Percentiles rank a stretch among this genome's conserved stretches.
phyloP scores from a whole-genome alignment of 140 eudicot species.

The Anethum foeniculum region DNA sequence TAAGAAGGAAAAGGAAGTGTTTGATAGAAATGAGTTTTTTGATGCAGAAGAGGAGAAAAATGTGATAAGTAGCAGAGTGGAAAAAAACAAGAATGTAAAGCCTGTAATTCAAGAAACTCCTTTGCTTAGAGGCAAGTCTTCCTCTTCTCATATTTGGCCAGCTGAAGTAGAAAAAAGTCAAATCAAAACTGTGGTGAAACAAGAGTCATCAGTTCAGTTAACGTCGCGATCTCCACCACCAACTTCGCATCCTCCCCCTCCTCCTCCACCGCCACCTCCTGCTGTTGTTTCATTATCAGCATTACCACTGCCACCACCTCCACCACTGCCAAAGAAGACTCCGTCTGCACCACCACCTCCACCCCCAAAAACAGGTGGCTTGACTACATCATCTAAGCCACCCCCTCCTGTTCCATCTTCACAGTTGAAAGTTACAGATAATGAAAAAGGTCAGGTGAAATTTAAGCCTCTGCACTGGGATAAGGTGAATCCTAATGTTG shows the following conservation, averaged over 20 bases:
- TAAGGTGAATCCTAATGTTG: slow-evolving; percentile 63
- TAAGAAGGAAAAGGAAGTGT: slow-evolving; percentile 23
- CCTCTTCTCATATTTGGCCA: slow-evolving; percentile 61
- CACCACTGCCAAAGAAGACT: slow-evolving; percentile 41
- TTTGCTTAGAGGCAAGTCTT: slow-evolving; percentile 60
- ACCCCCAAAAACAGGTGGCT: slow-evolving; percentile 30
- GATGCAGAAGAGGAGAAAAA: slow-evolving; percentile 39
- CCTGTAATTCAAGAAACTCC: slow-evolving; percentile 47
- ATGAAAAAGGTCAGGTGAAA: slow-evolving; percentile 49
- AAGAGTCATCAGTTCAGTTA: slow-evolving; percentile 22
- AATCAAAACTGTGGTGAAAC: slow-evolving; percentile 24
- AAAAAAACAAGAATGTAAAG: slow-evolving; percentile 18
- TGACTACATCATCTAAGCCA: slow-evolving; percentile 37
- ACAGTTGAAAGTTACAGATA: slow-evolving; percentile 18
- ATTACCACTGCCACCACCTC: slow-evolving; percentile 39
- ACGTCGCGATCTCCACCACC: slow-evolving; percentile 35
- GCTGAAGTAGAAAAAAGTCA: slow-evolving; percentile 13
- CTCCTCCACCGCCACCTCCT: slow-evolving; percentile 30
- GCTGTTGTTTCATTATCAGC: slow-evolving; percentile 1
- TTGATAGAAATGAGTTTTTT: slow-evolving; percentile 25
- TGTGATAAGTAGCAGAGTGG: slow-evolving; percentile 28
- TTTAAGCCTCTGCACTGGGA: slow-evolving; percentile 96
- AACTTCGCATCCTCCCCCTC: slow-evolving; percentile 25
- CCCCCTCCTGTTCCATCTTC: slow-evolving; percentile 18
- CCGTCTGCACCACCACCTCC: slow-evolving; percentile 43